phyloP scores from a whole-genome alignment of 2,329 filamentous ascomycete genomes.

The Dactylellina leptospora region DNA sequence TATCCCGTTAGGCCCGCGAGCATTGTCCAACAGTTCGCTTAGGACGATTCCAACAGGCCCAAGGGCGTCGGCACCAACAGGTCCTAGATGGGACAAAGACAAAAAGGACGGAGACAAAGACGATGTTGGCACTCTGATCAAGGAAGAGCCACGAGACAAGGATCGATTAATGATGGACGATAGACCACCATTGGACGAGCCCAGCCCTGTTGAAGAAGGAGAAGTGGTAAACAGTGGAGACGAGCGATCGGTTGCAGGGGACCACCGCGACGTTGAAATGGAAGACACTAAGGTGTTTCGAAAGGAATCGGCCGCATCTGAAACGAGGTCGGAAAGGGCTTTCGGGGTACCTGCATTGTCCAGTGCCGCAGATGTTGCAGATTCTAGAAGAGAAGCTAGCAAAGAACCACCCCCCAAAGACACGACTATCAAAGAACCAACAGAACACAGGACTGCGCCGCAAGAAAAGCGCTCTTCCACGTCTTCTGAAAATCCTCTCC shows the following conservation, averaged over 20 bases:
- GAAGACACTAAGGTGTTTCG: conserved; percentile 32
- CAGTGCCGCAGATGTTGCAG: conserved; percentile 12
- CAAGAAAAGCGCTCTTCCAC: conserved; percentile 41
- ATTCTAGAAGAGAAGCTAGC: conserved; percentile 26
- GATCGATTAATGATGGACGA: conserved; percentile 32
- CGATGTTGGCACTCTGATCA: conserved; percentile 29
- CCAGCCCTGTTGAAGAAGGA: conserved; percentile 48
- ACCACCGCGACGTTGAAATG: conserved; percentile 39
- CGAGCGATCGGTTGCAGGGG: conserved; percentile 30
- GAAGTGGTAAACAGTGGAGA: conserved; percentile 48
- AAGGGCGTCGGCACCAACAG: conserved; percentile 30
- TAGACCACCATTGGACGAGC: conserved; percentile 40
- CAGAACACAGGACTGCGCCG: conserved; percentile 34
- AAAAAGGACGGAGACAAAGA: conserved; percentile 49
- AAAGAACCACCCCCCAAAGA: conserved; percentile 42
- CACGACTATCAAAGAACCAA: conserved; percentile 39
- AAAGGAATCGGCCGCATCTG: conserved; percentile 14
- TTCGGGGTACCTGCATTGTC: conserved; percentile 12
- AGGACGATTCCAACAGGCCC: conserved; percentile 49
- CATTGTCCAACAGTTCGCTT: conserved; percentile 39
- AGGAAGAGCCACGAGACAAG: conserved; percentile 41
- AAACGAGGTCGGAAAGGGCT: conserved; percentile 18
- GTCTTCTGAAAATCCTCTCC: conserved; percentile 18
- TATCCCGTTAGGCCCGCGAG: conserved; percentile 40
- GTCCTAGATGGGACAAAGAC: conserved; percentile 47